A percentile compares a stretch with the other conserved stretches of the same genome.
Evolutionary conservation across 495 filamentous ascomycete genomes (phyloP).

Genomic region (Penicillium coffeae): DNA sequence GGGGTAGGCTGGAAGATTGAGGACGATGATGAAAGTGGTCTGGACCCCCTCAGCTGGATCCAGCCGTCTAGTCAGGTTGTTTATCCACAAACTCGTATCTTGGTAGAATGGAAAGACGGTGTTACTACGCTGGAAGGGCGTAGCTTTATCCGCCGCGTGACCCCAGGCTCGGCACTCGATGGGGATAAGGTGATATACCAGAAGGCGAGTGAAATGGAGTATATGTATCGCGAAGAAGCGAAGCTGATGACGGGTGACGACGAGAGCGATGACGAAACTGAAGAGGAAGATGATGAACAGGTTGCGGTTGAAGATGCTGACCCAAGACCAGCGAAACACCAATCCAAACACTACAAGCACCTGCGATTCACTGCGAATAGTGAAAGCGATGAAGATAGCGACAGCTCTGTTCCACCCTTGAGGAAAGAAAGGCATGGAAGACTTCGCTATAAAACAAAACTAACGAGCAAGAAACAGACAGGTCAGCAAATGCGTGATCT

Average conservation of each 20-base stretch:
- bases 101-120: constrained; percentile 23
- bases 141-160: constrained; percentile 19
- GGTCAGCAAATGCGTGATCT: too few species aligned
- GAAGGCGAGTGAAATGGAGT: constrained; percentile 18
- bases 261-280: constrained; percentile 1
- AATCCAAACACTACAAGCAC: too few species aligned
- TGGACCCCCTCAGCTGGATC: constrained; percentile 10
- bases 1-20: constrained; percentile 23
- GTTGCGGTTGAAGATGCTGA: too few species aligned
- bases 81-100: constrained; percentile 20
- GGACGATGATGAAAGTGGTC: constrained; percentile 15
- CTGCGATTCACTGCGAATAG: too few species aligned
- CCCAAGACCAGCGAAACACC: too few species aligned
- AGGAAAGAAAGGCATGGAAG: too few species aligned
- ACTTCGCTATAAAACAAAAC: too few species aligned
- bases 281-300: not conserved
- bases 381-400: too few species aligned
- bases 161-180: constrained; percentile 9
- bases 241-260: not conserved
- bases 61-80: constrained; percentile 3
- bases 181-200: constrained; percentile 19
- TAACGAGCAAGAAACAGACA: too few species aligned
- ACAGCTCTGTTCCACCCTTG: too few species aligned
- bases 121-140: constrained; percentile 14
- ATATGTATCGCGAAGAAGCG: constrained; percentile 4